Evolutionary conservation across 192 early-diverging fungal species (phyloP).

Genomic region (Backusella sp.): DNA sequence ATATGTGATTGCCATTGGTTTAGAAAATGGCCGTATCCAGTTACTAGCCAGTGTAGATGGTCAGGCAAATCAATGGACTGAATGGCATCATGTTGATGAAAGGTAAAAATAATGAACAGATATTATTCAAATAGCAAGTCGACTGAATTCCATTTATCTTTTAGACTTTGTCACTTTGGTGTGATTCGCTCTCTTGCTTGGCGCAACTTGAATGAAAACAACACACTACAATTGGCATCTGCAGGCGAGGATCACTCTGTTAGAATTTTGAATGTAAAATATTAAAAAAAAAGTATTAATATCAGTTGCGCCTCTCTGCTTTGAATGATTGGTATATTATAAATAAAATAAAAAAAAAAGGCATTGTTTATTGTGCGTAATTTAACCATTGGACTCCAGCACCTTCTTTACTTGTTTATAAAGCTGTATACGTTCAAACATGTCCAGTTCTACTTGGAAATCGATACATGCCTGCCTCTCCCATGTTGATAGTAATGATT

Average conservation of each 20-base stretch:
- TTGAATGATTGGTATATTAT: too few relatives aligned
- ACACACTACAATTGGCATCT: constrained; percentile 58
- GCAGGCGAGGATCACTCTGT: constrained; percentile 76
- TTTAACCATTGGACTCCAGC: constrained; percentile 20
- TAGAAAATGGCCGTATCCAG: constrained; percentile 79
- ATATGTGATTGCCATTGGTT: constrained; percentile 76
- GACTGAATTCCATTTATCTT: background rate
- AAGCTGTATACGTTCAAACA: constrained; percentile 25
- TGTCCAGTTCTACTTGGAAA: constrained; percentile 3
- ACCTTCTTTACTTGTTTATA: constrained; percentile 30
- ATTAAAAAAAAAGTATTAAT: constrained; percentile 10
- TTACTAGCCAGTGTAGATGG: constrained; percentile 43
- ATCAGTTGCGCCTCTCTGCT: background rate
- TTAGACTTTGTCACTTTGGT: constrained; percentile 51
- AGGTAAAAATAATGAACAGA: constrained; percentile 31
- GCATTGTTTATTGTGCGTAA: background rate
- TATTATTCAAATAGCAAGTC: background rate
- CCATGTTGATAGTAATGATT: constrained; percentile 15
- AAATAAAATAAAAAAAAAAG: too few relatives aligned
- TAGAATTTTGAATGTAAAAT: constrained; percentile 56
- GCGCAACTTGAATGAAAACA: constrained; percentile 42
- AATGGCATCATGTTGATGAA: constrained; percentile 39
- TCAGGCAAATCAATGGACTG: constrained; percentile 32
- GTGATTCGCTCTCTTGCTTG: constrained; percentile 64
- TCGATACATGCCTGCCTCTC: constrained; percentile 17